Conservation (phyloP, 1,284 basidiomycete genomes). For the Ustilago lituana region DNA sequence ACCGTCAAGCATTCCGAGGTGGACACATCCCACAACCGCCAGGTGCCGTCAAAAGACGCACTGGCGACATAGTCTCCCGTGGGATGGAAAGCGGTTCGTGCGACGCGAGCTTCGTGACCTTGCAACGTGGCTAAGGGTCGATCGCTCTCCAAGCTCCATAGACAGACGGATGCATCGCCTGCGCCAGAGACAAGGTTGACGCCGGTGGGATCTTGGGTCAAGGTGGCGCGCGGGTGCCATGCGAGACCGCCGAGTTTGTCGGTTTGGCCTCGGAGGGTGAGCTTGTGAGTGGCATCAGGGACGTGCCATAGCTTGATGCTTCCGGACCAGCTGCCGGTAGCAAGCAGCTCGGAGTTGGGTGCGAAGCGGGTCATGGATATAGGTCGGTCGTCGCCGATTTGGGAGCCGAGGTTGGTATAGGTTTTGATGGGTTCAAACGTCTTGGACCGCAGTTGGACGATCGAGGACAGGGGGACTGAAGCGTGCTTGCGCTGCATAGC, state of each 20-base stretch:
- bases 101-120: constrained; percentile 90
- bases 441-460: constrained; percentile 89
- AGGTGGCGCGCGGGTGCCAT: constrained; percentile 94
- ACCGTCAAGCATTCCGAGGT: constrained; percentile 82
- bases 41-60: constrained; percentile 97
- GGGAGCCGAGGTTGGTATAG: constrained; percentile 91
- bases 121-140: constrained; percentile 81
- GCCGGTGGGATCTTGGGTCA: constrained; percentile 75
- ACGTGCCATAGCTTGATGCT: constrained; percentile 94
- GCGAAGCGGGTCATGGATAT: constrained; percentile 93
- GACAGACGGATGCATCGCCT: constrained; percentile 82
- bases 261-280: constrained; percentile 74
- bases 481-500: constrained; percentile 88
- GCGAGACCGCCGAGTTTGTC: constrained; percentile 94
- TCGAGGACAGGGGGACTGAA: constrained; percentile 83
- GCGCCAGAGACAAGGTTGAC: constrained; percentile 92
- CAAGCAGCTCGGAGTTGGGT: constrained; percentile 85
- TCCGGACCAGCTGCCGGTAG: constrained; percentile 95
- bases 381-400: constrained; percentile 95
- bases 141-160: constrained; percentile 83
- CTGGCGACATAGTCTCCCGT: constrained; percentile 91
- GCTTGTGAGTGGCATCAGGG: constrained; percentile 72
- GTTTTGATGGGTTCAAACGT: constrained; percentile 90
- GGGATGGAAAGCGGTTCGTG: constrained; percentile 93
- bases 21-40: constrained; percentile 93